phyloP scores from a whole-genome alignment of 768 basidiomycete species.

The Phylloporus sp. region DNA sequence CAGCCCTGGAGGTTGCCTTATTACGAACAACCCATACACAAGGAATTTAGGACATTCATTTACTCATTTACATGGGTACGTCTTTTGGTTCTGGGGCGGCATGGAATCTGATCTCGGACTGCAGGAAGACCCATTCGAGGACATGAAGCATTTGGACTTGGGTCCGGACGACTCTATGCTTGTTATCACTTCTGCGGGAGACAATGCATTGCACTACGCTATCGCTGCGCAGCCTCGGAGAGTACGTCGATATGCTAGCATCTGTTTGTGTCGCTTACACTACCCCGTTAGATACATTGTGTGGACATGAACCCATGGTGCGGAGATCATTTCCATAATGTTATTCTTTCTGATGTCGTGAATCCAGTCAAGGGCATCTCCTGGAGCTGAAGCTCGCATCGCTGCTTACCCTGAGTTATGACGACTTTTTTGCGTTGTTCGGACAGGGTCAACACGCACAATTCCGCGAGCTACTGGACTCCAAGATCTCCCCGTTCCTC shows the following conservation, averaged over 20 bases:
- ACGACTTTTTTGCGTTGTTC: conserved; percentile 63
- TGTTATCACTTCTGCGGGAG: conserved; percentile 73
- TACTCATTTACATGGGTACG: conserved; percentile 60
- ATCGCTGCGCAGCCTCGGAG: conserved; percentile 55
- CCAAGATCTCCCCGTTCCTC: conserved; percentile 57
- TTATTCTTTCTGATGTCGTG: background rate
- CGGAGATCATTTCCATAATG: background rate
- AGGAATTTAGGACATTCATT: conserved; percentile 58
- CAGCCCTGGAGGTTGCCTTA: conserved; percentile 67
- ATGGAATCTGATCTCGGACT: conserved; percentile 1
- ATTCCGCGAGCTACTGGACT: conserved; percentile 59
- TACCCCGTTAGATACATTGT: conserved; percentile 47
- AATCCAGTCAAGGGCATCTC: conserved; percentile 61
- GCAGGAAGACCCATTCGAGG: conserved; percentile 70
- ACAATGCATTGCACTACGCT: conserved; percentile 78
- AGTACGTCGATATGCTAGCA: conserved; percentile 26
- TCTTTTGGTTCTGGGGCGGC: background rate
- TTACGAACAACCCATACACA: conserved; percentile 63
- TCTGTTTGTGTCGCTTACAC: background rate
- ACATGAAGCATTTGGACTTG: conserved; percentile 59
- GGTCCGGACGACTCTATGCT: conserved; percentile 60
- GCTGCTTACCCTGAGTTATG: conserved; percentile 48
- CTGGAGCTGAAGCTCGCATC: conserved; percentile 75
- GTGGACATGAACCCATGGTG: conserved; percentile 71
- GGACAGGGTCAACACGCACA: conserved; percentile 55